Evolutionary conservation across 2,329 filamentous ascomycete species (phyloP), one percentile per base, ranked within the genome.

Genomic region (Apiospora arundinis): DNA sequence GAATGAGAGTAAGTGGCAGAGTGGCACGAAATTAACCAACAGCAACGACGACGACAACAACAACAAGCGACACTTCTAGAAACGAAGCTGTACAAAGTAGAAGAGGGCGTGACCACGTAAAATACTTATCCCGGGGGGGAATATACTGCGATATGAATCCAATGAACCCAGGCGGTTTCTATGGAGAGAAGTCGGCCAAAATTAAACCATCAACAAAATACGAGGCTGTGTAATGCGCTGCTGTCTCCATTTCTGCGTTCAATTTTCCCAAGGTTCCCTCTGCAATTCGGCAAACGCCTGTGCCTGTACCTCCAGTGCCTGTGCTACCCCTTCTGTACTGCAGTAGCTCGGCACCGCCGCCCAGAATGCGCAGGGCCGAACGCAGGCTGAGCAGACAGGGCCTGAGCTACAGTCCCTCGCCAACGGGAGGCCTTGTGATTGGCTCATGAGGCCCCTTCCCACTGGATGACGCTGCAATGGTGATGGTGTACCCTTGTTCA

Each of bases 121-220:
- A 45, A 45, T 45, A 45, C 32, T 42, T 9, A 60, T 37, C 4
- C 18, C 28, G n/a, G 8, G 32, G 56, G 56, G 32, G 21, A 21
- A 21, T 52, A 11, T 63, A 63, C 40, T 63, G 37, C 40, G 56
- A 63, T 63, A 28, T 56, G 14, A 12, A 44, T n/a, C 37, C 37
- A n/a, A 56, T 56, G 7, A 60, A 60, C 56, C 56, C 21, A 40
- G 32, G 28, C 32, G 21, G 56, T 63, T 63, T 63, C 56, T 63
- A 63, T 63, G 56, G 56, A 40, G 56, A 63, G 56, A 63, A 40
- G 32, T 9, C 56, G 21, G 32, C 56, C 56, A 63, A 63, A 63
- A 63, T 63, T 63, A 63, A 63, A 63, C 56, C 56, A 63, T 63
- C 32, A 40, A 40, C 28, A 63, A 32, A 63, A 63, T 63, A 63